A percentile compares a stretch with the other conserved stretches of the same genome.
phyloP scores from a whole-genome alignment of 345 rosid genomes.

The Passiflora organensis region DNA sequence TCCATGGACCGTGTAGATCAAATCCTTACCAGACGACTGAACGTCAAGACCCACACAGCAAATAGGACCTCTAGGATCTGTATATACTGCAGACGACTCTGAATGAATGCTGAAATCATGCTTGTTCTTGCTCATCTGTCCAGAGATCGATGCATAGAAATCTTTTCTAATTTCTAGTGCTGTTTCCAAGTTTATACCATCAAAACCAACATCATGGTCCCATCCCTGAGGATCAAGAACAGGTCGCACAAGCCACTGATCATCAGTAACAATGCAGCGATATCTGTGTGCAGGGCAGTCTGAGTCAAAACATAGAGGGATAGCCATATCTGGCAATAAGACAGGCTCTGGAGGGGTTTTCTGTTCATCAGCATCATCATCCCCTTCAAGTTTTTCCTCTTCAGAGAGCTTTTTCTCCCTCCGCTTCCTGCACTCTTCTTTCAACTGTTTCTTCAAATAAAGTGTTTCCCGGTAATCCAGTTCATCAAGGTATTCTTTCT shows the following conservation, averaged over 20 bases:
- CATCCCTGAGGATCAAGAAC: constrained; percentile 91
- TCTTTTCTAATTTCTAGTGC: constrained; percentile 46
- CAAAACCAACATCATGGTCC: constrained; percentile 95
- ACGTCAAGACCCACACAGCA: constrained; percentile 64
- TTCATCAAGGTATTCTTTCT: constrained; percentile 79
- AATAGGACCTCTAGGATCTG: constrained; percentile 43
- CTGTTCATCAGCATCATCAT: constrained; percentile 25
- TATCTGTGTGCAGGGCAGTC: constrained; percentile 64
- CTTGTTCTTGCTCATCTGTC: constrained; percentile 82
- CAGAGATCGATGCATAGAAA: constrained; percentile 48
- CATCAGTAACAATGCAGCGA: constrained; percentile 47
- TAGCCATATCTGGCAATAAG: constrained; percentile 68
- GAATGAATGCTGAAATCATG: constrained; percentile 67
- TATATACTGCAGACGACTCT: constrained; percentile 59
- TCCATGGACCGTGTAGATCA: constrained; percentile 55
- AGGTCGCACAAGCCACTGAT: constrained; percentile 67
- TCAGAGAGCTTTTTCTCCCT: constrained; percentile 39
- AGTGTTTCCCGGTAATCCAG: constrained; percentile 83
- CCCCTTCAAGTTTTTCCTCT: constrained; percentile 30
- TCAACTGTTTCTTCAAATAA: constrained; percentile 76
- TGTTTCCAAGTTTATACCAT: constrained; percentile 78
- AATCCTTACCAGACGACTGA: constrained; percentile 69
- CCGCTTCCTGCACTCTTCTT: constrained; percentile 52
- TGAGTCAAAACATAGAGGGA: constrained; percentile 76
- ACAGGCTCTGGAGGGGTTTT: constrained; percentile 46